Conservation (phyloP, 495 filamentous ascomycete genomes). For the Trichoderma asperelloides region DNA sequence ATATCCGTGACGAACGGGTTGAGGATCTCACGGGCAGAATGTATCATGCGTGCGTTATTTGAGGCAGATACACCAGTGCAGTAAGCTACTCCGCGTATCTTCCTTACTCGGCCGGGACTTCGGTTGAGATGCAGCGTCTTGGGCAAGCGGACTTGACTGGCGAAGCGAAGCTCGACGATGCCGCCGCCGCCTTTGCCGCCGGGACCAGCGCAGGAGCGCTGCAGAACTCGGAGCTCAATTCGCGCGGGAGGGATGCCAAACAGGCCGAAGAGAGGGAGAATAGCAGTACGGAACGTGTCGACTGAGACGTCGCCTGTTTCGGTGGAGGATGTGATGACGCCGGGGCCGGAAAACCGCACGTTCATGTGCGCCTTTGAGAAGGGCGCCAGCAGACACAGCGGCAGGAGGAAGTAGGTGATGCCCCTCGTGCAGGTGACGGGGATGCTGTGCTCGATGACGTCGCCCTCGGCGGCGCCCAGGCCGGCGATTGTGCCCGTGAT, state of each 20-base stretch:
- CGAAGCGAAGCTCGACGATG: slow-evolving; percentile 85
- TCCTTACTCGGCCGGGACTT: slow-evolving; percentile 72
- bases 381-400: slow-evolving; percentile 81
- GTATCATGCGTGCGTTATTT: slow-evolving; percentile 94
- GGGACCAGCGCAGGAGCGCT: slow-evolving; percentile 64
- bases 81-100: slow-evolving; percentile 87
- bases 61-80: slow-evolving; percentile 78
- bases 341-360: slow-evolving; percentile 78
- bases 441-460: slow-evolving; percentile 69
- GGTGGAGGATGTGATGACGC: slow-evolving; percentile 87
- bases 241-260: slow-evolving; percentile 77
- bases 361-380: slow-evolving; percentile 86
- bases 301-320: slow-evolving; percentile 73
- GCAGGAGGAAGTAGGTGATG: slow-evolving; percentile 85
- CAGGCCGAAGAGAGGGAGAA: slow-evolving; percentile 78
- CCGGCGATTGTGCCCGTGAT: slow-evolving; percentile 73
- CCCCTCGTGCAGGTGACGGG: slow-evolving; percentile 66
- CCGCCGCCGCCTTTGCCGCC: slow-evolving; percentile 75
- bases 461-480: slow-evolving; percentile 52
- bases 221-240: slow-evolving; percentile 78
- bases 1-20: slow-evolving; percentile 81
- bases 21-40: slow-evolving; percentile 74
- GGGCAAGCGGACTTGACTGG: slow-evolving; percentile 80
- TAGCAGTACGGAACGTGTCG: slow-evolving; percentile 87
- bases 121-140: slow-evolving; percentile 88